These are phyloP conservation scores for Plantago ovata DNA, from an alignment of 257 asterid species.

Conservation along the genomic window DNA sequence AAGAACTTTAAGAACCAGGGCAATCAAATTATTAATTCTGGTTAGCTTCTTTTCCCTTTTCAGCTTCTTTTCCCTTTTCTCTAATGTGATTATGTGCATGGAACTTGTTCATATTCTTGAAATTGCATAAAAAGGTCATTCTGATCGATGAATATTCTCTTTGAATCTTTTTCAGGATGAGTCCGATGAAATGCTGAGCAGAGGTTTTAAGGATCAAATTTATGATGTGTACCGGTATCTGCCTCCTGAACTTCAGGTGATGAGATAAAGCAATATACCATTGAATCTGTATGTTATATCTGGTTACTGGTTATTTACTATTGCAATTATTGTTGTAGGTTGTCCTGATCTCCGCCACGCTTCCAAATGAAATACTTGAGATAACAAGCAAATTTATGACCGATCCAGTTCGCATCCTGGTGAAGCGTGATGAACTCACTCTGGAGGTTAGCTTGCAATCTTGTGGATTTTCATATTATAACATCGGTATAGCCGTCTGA, in stretches of 20 bases:
- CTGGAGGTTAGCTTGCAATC: constrained; percentile 54
- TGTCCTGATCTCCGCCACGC: constrained; percentile 92
- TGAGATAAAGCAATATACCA: background rate
- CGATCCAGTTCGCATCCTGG: constrained; percentile 95
- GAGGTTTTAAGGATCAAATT: constrained; percentile 97
- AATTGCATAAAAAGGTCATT: background rate
- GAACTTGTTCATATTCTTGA: background rate
- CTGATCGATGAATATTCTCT: constrained; percentile 3
- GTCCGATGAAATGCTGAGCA: constrained; percentile 98
- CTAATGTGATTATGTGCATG: background rate
- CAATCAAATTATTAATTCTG: constrained; percentile 74
- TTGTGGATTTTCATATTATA: background rate
- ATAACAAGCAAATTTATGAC: constrained; percentile 98
- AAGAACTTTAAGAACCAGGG: constrained; percentile 81
- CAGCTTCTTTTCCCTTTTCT: constrained; percentile 13
- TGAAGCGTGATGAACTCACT: constrained; percentile 98
- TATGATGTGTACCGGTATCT: constrained; percentile 97
- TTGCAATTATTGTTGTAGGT: constrained; percentile 47
- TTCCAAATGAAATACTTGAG: constrained; percentile 95
- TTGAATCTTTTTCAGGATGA: constrained; percentile 56
- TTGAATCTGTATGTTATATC: constrained; percentile 10
- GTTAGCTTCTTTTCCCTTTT: constrained; percentile 41
- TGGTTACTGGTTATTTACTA: constrained; percentile 12
- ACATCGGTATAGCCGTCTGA: background rate
- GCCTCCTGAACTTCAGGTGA: constrained; percentile 98